These are phyloP conservation scores for Pythium rhizo-oryzae DNA, from an alignment of 352 stramenopile genomes.

Conservation along the genomic window DNA sequence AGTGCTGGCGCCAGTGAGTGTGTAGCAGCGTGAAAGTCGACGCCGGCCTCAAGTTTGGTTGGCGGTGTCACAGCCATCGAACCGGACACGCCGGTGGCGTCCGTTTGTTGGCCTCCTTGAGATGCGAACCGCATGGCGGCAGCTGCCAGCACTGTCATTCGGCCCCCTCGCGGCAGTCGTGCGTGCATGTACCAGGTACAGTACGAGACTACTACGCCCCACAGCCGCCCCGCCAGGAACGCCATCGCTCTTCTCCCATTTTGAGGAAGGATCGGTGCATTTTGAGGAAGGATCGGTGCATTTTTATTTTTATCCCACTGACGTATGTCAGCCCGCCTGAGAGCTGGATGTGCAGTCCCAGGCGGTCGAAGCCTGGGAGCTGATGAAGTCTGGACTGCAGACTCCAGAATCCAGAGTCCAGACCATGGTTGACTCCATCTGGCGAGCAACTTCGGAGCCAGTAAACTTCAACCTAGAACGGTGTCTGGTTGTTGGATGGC, in stretches of 20 bases:
- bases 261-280: too few species aligned
- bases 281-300: too few species aligned
- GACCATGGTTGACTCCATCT: too few species aligned
- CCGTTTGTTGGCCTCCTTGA: neutral
- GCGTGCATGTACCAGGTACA: too few species aligned
- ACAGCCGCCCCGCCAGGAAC: too few species aligned
- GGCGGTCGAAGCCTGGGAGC: neutral
- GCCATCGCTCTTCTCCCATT: too few species aligned
- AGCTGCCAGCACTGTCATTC: neutral
- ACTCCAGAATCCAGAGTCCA: too few species aligned
- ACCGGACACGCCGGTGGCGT: neutral
- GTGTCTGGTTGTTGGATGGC: neutral
- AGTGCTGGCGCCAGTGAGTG: neutral
- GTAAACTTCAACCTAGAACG: constrained; percentile 8
- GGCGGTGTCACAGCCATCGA: neutral
- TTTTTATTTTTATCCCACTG: constrained; percentile 9
- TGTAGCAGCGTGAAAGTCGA: neutral
- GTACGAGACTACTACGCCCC: too few species aligned
- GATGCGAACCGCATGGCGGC: neutral
- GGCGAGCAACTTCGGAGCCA: neutral
- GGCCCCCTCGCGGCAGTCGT: neutral
- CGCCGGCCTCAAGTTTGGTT: too few species aligned
- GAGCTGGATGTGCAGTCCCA: constrained; percentile 7
- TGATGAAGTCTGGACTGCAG: neutral
- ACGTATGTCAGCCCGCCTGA: constrained; percentile 9